Conservation (phyloP, 306 rosid species). For the Quercus parvula region DNA sequence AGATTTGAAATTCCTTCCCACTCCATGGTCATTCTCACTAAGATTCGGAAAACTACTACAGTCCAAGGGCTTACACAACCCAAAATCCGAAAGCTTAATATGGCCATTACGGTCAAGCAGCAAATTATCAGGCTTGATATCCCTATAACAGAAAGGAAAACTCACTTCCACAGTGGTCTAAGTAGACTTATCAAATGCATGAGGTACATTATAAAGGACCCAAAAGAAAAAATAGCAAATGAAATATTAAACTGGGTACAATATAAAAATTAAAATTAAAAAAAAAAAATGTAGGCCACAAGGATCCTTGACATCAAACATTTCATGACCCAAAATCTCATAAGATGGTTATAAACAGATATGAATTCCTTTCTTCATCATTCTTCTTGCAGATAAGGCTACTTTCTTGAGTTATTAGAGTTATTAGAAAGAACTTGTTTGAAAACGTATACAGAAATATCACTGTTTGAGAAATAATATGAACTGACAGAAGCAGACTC, state of each 20-base stretch:
- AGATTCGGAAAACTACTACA: constrained; percentile 64
- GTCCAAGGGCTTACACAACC: constrained; percentile 83
- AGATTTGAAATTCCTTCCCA: constrained; percentile 25
- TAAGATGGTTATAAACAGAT: not conserved
- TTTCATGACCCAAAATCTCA: not conserved
- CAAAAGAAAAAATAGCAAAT: not conserved
- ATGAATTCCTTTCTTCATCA: not conserved
- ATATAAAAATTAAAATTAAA: not conserved
- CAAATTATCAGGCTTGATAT: constrained; percentile 89
- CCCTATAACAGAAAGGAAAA: constrained; percentile 43
- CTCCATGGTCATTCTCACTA: constrained; percentile 31
- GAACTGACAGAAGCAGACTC: not conserved
- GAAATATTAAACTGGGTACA: not conserved
- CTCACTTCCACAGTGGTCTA: not conserved
- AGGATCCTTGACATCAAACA: not conserved
- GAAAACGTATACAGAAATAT: not conserved
- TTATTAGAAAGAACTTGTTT: not conserved
- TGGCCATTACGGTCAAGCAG: constrained; percentile 78
- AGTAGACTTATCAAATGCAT: not conserved
- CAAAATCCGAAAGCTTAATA: constrained; percentile 88
- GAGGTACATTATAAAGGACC: not conserved
- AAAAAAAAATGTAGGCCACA: not conserved
- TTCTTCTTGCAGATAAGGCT: no score
- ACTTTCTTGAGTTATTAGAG: no score
- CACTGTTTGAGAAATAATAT: not conserved